Conservation (phyloP, 805 yeast species). For the Candida maesae region DNA sequence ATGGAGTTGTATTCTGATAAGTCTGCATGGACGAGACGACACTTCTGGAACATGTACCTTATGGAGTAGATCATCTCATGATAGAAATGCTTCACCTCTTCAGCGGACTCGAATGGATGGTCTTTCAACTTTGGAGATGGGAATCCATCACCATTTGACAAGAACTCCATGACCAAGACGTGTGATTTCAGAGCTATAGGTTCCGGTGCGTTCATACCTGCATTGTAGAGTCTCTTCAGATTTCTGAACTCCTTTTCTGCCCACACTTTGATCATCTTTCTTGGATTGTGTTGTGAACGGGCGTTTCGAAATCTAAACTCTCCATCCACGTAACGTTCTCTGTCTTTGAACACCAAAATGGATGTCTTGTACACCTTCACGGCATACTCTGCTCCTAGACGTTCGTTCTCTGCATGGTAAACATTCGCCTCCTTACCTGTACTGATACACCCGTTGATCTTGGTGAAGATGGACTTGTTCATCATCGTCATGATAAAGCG, state of each 20-base stretch:
- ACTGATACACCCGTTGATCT: constrained; percentile 88
- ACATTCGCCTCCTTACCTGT: constrained; percentile 99
- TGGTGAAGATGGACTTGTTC: constrained; percentile 77
- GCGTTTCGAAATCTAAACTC: constrained; percentile 88
- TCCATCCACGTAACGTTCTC: constrained; percentile 95
- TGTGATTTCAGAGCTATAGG: constrained; percentile 87
- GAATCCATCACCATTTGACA: constrained; percentile 73
- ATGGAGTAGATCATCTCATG: constrained; percentile 78
- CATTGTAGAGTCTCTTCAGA: constrained; percentile 70
- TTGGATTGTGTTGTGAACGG: constrained; percentile 84
- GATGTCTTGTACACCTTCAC: constrained; percentile 95
- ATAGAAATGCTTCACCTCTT: constrained; percentile 64
- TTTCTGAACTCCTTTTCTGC: constrained; percentile 97
- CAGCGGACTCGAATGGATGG: constrained; percentile 65
- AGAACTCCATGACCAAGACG: constrained; percentile 91
- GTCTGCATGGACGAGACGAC: constrained; percentile 95
- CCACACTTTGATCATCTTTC: constrained; percentile 98
- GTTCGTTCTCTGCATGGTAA: constrained; percentile 63
- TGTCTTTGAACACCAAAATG: constrained; percentile 91
- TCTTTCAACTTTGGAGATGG: constrained; percentile 91
- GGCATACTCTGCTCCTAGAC: constrained; percentile 59
- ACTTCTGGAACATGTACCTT: constrained; percentile 81
- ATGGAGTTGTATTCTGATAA: constrained; percentile 91
- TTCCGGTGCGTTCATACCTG: constrained; percentile 91
- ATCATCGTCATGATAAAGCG: constrained; percentile 76